These are phyloP conservation scores for Fusarium tjaetaba DNA, from an alignment of 2,329 filamentous ascomycete species.

Conservation along the genomic window DNA sequence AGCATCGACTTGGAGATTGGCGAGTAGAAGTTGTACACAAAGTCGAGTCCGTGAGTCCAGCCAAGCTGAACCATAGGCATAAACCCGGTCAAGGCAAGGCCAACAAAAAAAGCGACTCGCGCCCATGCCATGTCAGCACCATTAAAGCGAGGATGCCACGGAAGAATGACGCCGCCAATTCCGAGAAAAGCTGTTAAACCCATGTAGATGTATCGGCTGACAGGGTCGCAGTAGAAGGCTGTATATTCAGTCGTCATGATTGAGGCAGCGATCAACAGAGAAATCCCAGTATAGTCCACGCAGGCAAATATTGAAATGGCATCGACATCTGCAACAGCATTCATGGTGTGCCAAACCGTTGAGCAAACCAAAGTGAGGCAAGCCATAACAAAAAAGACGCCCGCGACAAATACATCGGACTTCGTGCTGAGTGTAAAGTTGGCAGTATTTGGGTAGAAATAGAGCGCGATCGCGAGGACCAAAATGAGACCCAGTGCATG, in stretches of 20 bases:
- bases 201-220: conserved; percentile 89
- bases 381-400: conserved; percentile 94
- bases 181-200: conserved; percentile 81
- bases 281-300: conserved; percentile 98
- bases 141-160: conserved; percentile 97
- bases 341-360: conserved; percentile 99
- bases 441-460: conserved; percentile 89
- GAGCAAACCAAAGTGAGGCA: conserved; percentile 95
- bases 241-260: conserved; percentile 99
- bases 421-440: conserved; percentile 90
- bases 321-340: conserved; percentile 88
- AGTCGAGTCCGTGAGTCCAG: conserved; percentile 78
- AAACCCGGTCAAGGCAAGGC: conserved; percentile 87
- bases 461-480: conserved; percentile 89
- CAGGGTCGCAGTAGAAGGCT: conserved; percentile 96
- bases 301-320: conserved; percentile 96
- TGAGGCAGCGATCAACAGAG: conserved; percentile 89
- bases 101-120: conserved; percentile 90
- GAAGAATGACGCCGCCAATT: conserved; percentile 86
- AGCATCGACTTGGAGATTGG: conserved; percentile 84
- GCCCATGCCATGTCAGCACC: conserved; percentile 91
- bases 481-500: conserved; percentile 90
- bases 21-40: conserved; percentile 90
- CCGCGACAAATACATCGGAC: conserved; percentile 88
- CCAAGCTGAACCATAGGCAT: conserved; percentile 87